Evolutionary conservation across 2,329 filamentous ascomycete genomes (phyloP).

Genomic region (Aspergillus texensis): DNA sequence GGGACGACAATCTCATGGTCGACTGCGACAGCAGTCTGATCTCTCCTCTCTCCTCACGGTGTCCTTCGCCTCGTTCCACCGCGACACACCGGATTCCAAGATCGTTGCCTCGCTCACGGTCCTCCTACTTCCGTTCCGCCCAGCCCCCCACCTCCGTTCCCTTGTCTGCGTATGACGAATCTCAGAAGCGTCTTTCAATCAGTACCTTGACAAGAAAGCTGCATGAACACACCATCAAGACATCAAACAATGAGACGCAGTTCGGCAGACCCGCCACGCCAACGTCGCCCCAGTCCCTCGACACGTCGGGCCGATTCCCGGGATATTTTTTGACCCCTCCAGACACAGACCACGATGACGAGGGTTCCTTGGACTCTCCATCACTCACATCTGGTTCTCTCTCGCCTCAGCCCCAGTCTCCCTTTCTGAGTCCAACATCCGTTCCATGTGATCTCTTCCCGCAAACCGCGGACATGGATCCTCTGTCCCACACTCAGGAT

Average conservation of each 20-base stretch:
- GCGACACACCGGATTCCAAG: constrained; percentile 33
- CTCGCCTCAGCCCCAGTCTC: constrained; percentile 31
- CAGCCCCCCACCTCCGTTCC: constrained; percentile 47
- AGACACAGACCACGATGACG: constrained; percentile 43
- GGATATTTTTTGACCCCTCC: constrained; percentile 41
- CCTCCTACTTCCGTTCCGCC: constrained; percentile 36
- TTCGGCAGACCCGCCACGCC: constrained; percentile 22
- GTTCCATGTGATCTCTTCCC: constrained; percentile 28
- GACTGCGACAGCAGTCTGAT: constrained; percentile 42
- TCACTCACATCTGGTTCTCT: constrained; percentile 60
- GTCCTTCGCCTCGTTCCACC: constrained; percentile 42
- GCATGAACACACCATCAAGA: constrained; percentile 42
- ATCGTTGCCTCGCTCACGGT: constrained; percentile 34
- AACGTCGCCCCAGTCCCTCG: constrained; percentile 14
- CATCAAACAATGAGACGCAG: constrained; percentile 18
- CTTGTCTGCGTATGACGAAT: constrained; percentile 43
- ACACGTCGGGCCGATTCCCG: constrained; percentile 15
- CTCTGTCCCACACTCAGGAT: constrained; percentile 13
- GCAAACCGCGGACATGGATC: constrained; percentile 8
- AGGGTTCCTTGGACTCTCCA: constrained; percentile 51
- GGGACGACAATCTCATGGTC: constrained; percentile 37
- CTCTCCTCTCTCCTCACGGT: constrained; percentile 46
- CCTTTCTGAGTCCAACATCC: constrained; percentile 32
- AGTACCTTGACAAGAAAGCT: constrained; percentile 43
- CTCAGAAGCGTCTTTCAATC: constrained; percentile 41